Base-by-base conservation (phyloP, 2,329 filamentous ascomycete genomes). In the Didymella keratinophila region DNA sequence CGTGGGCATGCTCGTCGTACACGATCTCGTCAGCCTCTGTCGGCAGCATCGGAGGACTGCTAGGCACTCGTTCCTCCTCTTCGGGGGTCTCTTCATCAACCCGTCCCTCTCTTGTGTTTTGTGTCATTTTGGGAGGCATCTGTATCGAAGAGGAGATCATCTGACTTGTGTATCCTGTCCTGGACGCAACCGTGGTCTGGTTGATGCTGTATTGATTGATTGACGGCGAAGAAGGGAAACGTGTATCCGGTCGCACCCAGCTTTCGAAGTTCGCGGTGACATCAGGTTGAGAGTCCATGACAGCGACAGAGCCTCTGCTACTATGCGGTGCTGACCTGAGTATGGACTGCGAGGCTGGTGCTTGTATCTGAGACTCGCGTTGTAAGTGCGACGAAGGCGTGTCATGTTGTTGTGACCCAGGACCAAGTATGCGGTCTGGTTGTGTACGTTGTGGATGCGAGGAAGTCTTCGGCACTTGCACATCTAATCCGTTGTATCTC, bases 211-310 rank as follows among this genome's bases (percentile, higher is more conserved):
- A 76, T 37, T 73, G 68, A 39, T 73, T 72, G 16, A 61, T 62
- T 2, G 72, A 74, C 4, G 75, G 71, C 11, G 76, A 79, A 1
- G 79, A 79, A 20, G 71, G 71, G n/a, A 76, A 71, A 5, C 71
- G 64, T 9, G 70, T 52, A 36, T 69, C 71, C 21, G 51, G 56
- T 21, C 58, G 69, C 6, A 61, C 66, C 37, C 70, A 60, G 48
- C 66, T 70, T 9, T 74, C 69, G 14, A 67, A 52, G 27, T 71
- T 61, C 14, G 61, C 62, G 46, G 61, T 64, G 16, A 65, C 62
- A 10, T 75, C 71, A 11, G 78, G 78, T 52, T 82, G 80, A 16
- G 81, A 83, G 56, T 82, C 77, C 56, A 79, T 79, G 18, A 82
- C 71, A 9, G 80, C 77, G 21, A 78, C 73, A 11, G 66, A 71